Evolutionary conservation across 1,284 basidiomycete genomes (phyloP), one percentile per base, ranked within the genome.

Genomic region (Sporisorium exsertum): DNA sequence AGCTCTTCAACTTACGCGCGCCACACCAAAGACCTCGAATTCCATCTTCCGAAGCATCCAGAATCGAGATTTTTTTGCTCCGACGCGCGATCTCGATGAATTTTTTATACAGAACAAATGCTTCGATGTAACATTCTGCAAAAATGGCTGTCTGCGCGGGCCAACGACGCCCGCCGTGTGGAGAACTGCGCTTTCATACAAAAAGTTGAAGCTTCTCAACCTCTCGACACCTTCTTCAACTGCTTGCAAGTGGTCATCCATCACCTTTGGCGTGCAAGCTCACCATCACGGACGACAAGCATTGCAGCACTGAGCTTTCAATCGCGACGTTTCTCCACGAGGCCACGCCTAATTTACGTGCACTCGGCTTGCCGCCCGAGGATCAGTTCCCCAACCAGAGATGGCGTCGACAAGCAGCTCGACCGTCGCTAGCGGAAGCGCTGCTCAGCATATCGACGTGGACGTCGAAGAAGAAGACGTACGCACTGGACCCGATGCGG

Each of bases 351-450:
- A n/a, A n/a, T n/a, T n/a, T n/a, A n/a, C n/a, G n/a, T n/a, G 32
- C 15, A 18, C 27, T 27, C 26, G 47, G 29, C 16, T n/a, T 7
- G 10, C 49, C 29, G 29, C 4, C 49, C 32, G 6, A 16, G n/a
- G 12, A 13, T n/a, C 49, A 12, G 6, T 5, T 12, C 27, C 4
- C n/a, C 40, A 49, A 7, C 16, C 10, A 24, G 35, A 42, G 15
- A 72, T 72, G 69, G 69, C 69, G 3, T 61, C 68, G 22, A 35
- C 66, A 42, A 64, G 57, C 35, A 20, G 26, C 32, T 63, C 60
- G 5, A 35, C 59, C 26, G 59, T 27, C 12, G 43, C 64, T 10
- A 27, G 55, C 7, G 53, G 45, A 26, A 55, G 63, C 52, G 50
- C 40, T 16, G 40, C 61, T 9, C 59, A 60, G 24, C 50, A 60